These are phyloP conservation scores for Cicer pinnatifidum DNA, from an alignment of 306 rosid genomes.

Conservation along the genomic window DNA sequence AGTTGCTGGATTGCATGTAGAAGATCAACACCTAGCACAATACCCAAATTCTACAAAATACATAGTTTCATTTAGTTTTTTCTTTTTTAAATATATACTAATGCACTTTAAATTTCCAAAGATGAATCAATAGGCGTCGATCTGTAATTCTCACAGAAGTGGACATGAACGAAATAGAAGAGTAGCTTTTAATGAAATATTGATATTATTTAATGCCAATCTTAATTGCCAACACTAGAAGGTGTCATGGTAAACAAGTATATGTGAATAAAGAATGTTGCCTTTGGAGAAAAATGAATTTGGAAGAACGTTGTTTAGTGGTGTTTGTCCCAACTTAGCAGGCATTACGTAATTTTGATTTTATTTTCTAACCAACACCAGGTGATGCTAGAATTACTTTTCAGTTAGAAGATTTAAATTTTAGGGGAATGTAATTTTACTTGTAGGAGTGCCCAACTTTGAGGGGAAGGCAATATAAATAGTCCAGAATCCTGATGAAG, in stretches of 20 bases:
- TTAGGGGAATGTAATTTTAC: constrained; percentile 10
- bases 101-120: neutral
- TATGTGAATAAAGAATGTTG: constrained; percentile 7
- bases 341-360: constrained; percentile 17
- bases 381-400: constrained; percentile 13
- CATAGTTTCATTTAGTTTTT: neutral
- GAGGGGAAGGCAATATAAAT: constrained; percentile 1
- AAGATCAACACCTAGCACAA: neutral
- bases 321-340: neutral
- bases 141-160: neutral
- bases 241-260: neutral
- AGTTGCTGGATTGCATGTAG: neutral
- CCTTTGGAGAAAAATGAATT: constrained; percentile 14
- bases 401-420: constrained; percentile 18
- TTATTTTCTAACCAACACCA: neutral
- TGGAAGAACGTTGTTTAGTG: constrained; percentile 21
- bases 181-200: neutral
- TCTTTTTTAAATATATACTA: neutral
- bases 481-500: constrained; percentile 18
- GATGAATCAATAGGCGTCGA: neutral
- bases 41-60: neutral
- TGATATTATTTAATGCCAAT: neutral
- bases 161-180: neutral
- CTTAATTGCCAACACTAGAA: constrained; percentile 19
- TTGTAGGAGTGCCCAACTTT: constrained; percentile 23